Conservation (phyloP, 78 protist genomes). For the Dictyostelium citrinum region DNA sequence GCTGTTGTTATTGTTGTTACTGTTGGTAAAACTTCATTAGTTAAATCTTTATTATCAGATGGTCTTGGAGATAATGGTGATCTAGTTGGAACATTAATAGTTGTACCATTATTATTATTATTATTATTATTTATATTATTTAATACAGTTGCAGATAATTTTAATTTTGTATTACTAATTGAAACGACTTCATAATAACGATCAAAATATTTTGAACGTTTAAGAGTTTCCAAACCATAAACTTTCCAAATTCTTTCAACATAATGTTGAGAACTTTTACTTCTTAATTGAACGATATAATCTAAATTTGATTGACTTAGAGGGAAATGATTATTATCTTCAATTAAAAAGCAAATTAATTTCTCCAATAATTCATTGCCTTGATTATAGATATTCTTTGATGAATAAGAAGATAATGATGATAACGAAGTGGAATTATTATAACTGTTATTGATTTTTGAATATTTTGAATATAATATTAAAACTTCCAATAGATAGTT, state of each 20-base stretch:
- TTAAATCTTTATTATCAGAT: neutral
- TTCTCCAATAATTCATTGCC: neutral
- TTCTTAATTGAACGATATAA: neutral
- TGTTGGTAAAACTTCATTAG: neutral
- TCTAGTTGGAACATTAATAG: neutral
- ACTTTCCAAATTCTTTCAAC: neutral
- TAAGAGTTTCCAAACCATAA: neutral
- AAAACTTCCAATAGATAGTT: neutral
- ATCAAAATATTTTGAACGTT: neutral
- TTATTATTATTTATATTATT: neutral
- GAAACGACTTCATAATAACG: neutral
- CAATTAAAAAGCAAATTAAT: neutral
- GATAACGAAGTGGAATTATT: neutral
- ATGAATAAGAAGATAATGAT: neutral
- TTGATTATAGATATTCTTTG: neutral
- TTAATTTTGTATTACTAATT: neutral
- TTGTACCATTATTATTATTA: neutral
- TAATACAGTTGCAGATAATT: neutral
- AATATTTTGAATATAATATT: neutral
- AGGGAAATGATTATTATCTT: neutral
- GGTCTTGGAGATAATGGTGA: constrained; percentile 8
- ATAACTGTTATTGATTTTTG: neutral
- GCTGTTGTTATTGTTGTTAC: too few species aligned
- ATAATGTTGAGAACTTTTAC: neutral
- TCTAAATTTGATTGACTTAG: neutral